Base-by-base conservation (phyloP, 371 early-diverging fungal species). In the Coemansia sp. region DNA sequence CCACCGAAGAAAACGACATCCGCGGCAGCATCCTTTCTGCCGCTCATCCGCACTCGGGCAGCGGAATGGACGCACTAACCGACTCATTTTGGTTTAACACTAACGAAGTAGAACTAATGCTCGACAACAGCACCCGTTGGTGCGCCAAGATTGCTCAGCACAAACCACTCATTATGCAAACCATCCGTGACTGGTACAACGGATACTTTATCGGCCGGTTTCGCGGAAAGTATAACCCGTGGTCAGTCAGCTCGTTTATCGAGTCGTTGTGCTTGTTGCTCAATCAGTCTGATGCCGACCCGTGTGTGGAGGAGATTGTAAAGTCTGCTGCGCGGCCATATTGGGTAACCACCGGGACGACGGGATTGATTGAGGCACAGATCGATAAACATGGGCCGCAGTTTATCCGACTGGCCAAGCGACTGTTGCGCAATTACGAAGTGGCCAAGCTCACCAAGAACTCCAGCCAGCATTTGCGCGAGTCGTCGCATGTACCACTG, bases 211-310 rank as follows among this genome's bases (percentile, higher is more conserved):
- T 73, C 16, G 74, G 74, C 0, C 66, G 70, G 16, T 65, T 65
- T 54, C 48, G 63, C 1, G 65, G 74, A 51, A 73, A 73, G 52
- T 73, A 73, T 58, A 73, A 73, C 12, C 74, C 74, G 2, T 73
- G 69, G 74, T 73, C 70, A 1, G 69, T 69, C 30, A 65, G 61
- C 33, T 64, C 70, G 23, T 73, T 65, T n/a, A 69, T 73, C 51
- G 62, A 55, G 26, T 23, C 30, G 1, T 60, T 72, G 21, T 68
- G 59, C 44, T 12, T n/a, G n/a, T 26, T 59, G 14, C 40, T 72
- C 18, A 55, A 53, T 30, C 55, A 54, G 28, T n/a, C 51, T 5
- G 44, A 28, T 20, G 40, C 21, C 20, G 26, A 37, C 0, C 21
- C 30, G 2, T 37, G 60, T 23, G 23, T 69, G 6, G 26, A 56